Percentiles rank a stretch among this genome's conserved stretches.
Evolutionary conservation across 371 early-diverging fungal genomes (phyloP).

Genomic region (Mortierella sp.): DNA sequence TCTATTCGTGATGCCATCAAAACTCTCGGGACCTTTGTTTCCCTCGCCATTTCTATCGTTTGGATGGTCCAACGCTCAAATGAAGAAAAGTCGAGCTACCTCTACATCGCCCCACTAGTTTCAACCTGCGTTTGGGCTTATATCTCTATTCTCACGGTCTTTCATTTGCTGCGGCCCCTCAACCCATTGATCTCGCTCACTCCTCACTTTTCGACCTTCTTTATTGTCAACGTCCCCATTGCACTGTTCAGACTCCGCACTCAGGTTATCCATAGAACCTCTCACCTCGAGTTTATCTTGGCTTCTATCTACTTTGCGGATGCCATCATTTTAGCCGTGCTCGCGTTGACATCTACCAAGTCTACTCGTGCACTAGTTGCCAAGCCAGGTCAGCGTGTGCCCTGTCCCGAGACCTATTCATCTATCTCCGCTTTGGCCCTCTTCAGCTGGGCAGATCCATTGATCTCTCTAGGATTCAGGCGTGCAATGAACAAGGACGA

Average conservation of each 20-base stretch:
- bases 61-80: conserved; percentile 40
- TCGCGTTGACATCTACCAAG: conserved; percentile 62
- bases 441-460: conserved; percentile 84
- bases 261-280: conserved; percentile 59
- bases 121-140: conserved; percentile 58
- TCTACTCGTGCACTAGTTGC: conserved; percentile 54
- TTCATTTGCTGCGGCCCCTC: conserved; percentile 64
- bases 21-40: conserved; percentile 27
- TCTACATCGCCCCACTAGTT: conserved; percentile 41
- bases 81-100: conserved; percentile 38
- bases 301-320: conserved; percentile 60
- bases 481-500: conserved; percentile 69
- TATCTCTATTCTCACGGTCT: conserved; percentile 60
- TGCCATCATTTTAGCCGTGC: conserved; percentile 56
- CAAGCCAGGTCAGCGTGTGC: conserved; percentile 61
- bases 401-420: conserved; percentile 72
- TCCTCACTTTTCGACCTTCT: conserved; percentile 64
- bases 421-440: conserved; percentile 72
- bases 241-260: conserved; percentile 63
- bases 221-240: conserved; percentile 59
- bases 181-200: conserved; percentile 64
- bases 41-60: conserved; percentile 33
- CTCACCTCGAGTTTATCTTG: conserved; percentile 54
- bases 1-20: conserved; percentile 47
- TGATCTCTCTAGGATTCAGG: conserved; percentile 73